Base-by-base conservation (phyloP, 176 grass and related monocot species). In the Calamus simplicifolius region DNA sequence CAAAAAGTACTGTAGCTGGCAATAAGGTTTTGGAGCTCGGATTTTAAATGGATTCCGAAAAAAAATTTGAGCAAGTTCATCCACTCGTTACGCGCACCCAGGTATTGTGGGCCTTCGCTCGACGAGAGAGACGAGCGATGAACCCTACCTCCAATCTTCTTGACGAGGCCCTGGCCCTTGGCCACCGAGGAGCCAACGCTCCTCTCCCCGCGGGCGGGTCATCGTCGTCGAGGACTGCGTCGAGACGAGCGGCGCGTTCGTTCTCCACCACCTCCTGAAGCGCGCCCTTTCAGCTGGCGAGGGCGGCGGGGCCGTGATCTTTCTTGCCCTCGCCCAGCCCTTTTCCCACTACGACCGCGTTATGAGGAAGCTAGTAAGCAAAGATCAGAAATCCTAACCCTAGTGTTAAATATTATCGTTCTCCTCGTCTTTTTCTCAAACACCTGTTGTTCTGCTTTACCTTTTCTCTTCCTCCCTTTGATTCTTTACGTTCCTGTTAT, bases 221-320 rank as follows among this genome's bases (percentile, higher is more conserved):
- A 75, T 81, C 63, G 59, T 90, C 59, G 75, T 90, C 51, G 74
- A 70, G 75, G 87, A 90, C 60, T 73, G 87, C 72, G 87, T 90
- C 43, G 82, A 85, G 64, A 77, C 79, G 6, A 77, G 75, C 15
- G 82, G 68, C 16, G 75, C 79, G 49, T 85, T 90, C 75, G 56
- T 85, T 51, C 79, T 90, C 56, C 79, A 90, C 61, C 82, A 73
- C 64, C 60, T 90, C 56, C 66, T 90, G 54, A 90, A 82, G 75
- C 71, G 69, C 14, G 69, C 73, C 29, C 65, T 77, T 55, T 73
- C 55, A 6, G 26, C 26, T 25, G 51, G 16, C 1, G 63, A 16
- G 25, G 50, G 18, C 6, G 50, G 38, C 23, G 62, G 72, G 5
- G 48, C 10, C 3, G 75, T 56, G 16, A 67, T 64, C 29, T 70